Percentiles rank a stretch among this genome's conserved stretches.
These are phyloP conservation scores for Blastocystis sp. DNA, from an alignment of 352 stramenopile genomes.

Conservation along the genomic window DNA sequence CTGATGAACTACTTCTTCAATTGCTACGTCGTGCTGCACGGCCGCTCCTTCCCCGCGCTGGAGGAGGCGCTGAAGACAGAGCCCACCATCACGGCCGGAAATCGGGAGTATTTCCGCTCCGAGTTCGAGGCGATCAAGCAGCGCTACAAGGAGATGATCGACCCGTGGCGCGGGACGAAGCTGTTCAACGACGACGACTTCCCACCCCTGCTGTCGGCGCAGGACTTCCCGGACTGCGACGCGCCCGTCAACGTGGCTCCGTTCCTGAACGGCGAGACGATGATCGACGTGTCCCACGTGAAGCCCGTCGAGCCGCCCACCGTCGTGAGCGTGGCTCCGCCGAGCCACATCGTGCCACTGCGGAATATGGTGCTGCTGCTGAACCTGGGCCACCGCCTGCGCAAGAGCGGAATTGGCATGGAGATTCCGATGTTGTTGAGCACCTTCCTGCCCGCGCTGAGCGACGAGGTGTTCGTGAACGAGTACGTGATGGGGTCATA, in stretches of 20 bases:
- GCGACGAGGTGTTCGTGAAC: background rate
- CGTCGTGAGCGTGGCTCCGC: background rate
- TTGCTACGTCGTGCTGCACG: background rate
- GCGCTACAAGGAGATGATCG: background rate
- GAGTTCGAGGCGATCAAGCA: background rate
- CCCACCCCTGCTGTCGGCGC: background rate
- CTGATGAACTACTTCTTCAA: background rate
- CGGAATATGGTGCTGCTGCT: background rate
- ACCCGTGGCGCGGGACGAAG: background rate
- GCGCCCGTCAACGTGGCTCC: background rate
- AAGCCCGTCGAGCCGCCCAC: background rate
- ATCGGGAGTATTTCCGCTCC: background rate
- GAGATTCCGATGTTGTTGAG: background rate
- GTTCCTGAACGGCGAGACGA: background rate
- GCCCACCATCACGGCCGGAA: background rate
- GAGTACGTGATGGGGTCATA: background rate
- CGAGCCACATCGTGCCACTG: background rate
- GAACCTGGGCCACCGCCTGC: background rate
- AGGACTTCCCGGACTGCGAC: background rate
- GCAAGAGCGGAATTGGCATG: background rate
- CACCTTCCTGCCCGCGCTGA: background rate
- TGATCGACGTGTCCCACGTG: background rate
- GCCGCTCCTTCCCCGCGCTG: background rate
- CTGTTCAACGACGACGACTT: background rate
- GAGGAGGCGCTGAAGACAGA: background rate